Percentiles rank a stretch among this genome's conserved stretches.
Evolutionary conservation across 1,139 yeast genomes (phyloP).

Genomic region (Candida labiduridarum): DNA sequence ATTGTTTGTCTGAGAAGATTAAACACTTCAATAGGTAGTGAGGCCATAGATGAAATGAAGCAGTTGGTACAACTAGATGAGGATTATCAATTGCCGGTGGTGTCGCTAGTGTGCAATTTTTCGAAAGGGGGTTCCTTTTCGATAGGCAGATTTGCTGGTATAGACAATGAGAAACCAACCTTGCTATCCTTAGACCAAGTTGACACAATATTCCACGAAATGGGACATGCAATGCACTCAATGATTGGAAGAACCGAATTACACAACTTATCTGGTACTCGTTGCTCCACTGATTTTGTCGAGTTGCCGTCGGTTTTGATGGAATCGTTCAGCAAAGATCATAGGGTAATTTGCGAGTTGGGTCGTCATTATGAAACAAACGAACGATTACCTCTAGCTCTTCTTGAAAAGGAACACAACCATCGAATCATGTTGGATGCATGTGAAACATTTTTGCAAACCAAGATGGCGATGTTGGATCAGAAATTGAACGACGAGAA

Average conservation of each 20-base stretch:
- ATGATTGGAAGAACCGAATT: constrained; percentile 90
- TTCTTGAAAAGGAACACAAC: constrained; percentile 53
- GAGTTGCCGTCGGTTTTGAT: constrained; percentile 93
- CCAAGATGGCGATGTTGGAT: constrained; percentile 87
- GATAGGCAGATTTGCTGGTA: constrained; percentile 32
- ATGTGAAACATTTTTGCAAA: constrained; percentile 83
- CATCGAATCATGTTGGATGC: constrained; percentile 59
- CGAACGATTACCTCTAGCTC: constrained; percentile 54
- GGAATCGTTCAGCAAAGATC: constrained; percentile 90
- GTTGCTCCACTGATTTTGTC: constrained; percentile 96
- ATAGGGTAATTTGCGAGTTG: constrained; percentile 69
- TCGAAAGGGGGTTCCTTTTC: constrained; percentile 29
- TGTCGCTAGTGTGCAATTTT: constrained; percentile 87
- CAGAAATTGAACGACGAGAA: constrained; percentile 65
- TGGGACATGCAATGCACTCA: constrained; percentile 99
- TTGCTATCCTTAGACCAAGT: constrained; percentile 76
- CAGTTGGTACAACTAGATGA: constrained; percentile 54
- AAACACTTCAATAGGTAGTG: constrained; percentile 33
- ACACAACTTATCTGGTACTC: constrained; percentile 91
- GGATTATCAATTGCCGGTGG: constrained; percentile 81
- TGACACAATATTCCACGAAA: constrained; percentile 93
- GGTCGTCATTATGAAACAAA: constrained; percentile 77
- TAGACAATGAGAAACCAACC: constrained; percentile 31
- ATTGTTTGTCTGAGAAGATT: constrained; percentile 84
- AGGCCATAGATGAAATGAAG: constrained; percentile 31